These are phyloP conservation scores for Cryptococcus deneoformans DNA, from an alignment of 1,284 basidiomycete genomes.

Conservation along the genomic window DNA sequence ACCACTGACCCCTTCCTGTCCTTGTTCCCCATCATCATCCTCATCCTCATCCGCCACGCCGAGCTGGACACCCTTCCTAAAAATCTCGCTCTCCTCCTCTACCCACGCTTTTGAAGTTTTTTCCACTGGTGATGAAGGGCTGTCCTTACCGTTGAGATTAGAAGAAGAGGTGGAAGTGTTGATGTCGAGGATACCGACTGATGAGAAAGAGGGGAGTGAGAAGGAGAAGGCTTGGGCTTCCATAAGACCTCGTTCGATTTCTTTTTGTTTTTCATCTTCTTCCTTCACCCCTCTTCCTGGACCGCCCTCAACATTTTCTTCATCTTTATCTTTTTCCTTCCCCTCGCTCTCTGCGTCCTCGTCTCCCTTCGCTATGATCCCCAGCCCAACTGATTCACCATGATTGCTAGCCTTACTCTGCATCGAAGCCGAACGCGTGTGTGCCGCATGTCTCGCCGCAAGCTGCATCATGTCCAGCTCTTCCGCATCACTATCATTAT, in stretches of 20 bases:
- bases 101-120: constrained; percentile 66
- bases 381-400: not conserved
- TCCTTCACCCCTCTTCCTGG: not conserved
- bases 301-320: not conserved
- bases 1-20: constrained; percentile 62
- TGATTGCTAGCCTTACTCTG: not conserved
- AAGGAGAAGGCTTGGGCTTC: not conserved
- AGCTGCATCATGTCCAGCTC: constrained; percentile 38
- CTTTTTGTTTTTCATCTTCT: not conserved
- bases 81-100: constrained; percentile 86
- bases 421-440: not conserved
- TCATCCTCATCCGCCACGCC: constrained; percentile 76
- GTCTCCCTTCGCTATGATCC: not conserved
- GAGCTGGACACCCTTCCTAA: constrained; percentile 79
- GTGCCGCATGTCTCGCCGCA: not conserved
- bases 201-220: not conserved
- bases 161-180: not conserved
- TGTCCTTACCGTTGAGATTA: not conserved
- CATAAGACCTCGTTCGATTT: constrained; percentile 1
- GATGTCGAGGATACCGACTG: not conserved
- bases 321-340: not conserved
- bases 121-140: constrained; percentile 22
- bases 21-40: constrained; percentile 65
- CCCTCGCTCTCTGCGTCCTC: not conserved
- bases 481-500: constrained; percentile 62